Conservation (phyloP, 148 eudicot species). For the Diospyros lotus region DNA sequence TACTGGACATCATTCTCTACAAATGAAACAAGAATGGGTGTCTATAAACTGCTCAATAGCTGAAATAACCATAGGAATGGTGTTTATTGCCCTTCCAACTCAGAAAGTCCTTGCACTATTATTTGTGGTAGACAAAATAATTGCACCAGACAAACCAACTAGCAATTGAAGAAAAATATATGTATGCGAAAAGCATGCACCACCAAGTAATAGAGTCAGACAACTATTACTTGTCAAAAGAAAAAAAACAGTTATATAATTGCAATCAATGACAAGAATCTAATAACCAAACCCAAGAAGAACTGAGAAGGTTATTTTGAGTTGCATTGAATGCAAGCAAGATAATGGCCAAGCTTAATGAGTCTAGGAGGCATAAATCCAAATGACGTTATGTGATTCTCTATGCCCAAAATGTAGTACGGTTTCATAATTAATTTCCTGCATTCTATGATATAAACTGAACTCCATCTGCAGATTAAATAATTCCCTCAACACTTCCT, state of each 20-base stretch:
- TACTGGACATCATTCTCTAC: conserved; percentile 31
- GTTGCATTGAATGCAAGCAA: background rate
- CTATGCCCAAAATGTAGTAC: background rate
- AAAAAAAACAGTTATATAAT: background rate
- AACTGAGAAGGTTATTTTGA: background rate
- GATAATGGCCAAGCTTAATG: conserved; percentile 1
- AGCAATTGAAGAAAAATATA: background rate
- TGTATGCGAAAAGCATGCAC: background rate
- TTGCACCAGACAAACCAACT: background rate
- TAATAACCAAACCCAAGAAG: background rate
- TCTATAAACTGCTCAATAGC: background rate
- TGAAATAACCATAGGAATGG: background rate
- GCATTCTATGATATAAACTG: background rate
- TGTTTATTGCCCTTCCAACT: background rate
- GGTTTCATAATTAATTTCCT: background rate
- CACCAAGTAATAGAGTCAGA: background rate
- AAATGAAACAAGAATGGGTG: conserved; percentile 11
- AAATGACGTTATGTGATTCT: background rate
- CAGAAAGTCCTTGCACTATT: background rate
- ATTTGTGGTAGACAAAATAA: background rate
- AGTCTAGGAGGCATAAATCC: background rate
- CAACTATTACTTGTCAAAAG: no score
- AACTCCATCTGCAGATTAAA: no score
- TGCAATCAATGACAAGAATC: background rate
- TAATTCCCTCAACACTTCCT: no score